Base-by-base conservation (phyloP, 179 eudicot species). In the Silene vulgaris region DNA sequence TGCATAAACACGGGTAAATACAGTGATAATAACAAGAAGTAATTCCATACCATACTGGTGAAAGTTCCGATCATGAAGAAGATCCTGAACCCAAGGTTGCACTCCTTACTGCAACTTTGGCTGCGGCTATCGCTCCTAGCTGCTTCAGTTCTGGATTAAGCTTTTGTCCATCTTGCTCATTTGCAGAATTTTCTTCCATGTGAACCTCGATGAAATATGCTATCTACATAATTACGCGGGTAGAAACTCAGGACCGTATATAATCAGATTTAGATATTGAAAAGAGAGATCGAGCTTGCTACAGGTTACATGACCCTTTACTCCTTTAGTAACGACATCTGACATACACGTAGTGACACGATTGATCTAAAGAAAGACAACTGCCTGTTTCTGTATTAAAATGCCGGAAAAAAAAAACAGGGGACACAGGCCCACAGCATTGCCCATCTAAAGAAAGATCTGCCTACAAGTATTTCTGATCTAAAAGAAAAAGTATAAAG, bases 191-290 rank as follows among this genome's bases (percentile, higher is more conserved):
- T 62, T 84, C 90, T 50, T 86, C 90, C 75, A 80, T 82, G 54
- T 90, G 93, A 82, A 90, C 87, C 79, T 87, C 97, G 9, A 88
- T 89, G 77, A 87, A 87, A 79, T 87, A 91, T 57, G 91, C 94
- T 76, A 91, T 81, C 92, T 91, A 84, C 82, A 77, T 26, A 73
- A 30, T 17, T 37, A 59, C 9, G 28, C 1, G 19, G 1, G 21
- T 14, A 0, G 9, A 21, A n/a, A 35, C 7, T 23, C 0, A 69
- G 45, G 23, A 50, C 14, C 19, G 7, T 11, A 6, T 54, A 54
- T 14, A 28, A 50, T 5, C 11, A 28, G 50, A 37, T 14, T 5
- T 66, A 48, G 59, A 29, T 69, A 21, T 14, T 23, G 13, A 26
- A 71, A 23, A 66, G 17, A 66, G 69, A 29, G 19, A 65, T 29